Evolutionary conservation across 345 rosid genomes (phyloP).

Genomic region (Gossypium longicalyx): DNA sequence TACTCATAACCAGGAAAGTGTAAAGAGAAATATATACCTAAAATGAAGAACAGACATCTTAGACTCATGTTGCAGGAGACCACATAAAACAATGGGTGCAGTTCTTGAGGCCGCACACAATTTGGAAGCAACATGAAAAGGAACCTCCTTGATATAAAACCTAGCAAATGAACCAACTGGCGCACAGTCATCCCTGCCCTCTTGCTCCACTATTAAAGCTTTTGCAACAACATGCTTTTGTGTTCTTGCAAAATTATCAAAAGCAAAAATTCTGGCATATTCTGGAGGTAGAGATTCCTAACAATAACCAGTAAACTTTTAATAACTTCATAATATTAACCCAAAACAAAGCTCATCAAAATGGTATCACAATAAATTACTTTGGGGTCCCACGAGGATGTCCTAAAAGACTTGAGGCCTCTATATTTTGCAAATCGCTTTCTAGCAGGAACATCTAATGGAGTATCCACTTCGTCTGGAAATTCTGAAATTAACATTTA

Average conservation of each 20-base stretch:
- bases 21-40: conserved; percentile 41
- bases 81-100: conserved; percentile 58
- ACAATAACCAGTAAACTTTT: conserved; percentile 21
- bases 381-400: conserved; percentile 93
- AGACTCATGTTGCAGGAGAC: conserved; percentile 93
- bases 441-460: conserved; percentile 79
- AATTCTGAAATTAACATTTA: conserved; percentile 46
- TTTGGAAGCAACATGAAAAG: conserved; percentile 52
- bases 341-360: background rate
- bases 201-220: conserved; percentile 53
- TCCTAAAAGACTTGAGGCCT: conserved; percentile 92
- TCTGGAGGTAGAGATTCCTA: conserved; percentile 96
- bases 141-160: conserved; percentile 71
- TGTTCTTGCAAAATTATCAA: conserved; percentile 78
- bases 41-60: conserved; percentile 98
- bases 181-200: conserved; percentile 48
- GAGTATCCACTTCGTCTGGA: conserved; percentile 95
- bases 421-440: conserved; percentile 87
- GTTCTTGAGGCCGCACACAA: conserved; percentile 38
- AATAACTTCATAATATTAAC: background rate
- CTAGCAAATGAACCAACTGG: conserved; percentile 59
- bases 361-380: conserved; percentile 31
- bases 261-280: conserved; percentile 85
- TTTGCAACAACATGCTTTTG: conserved; percentile 75
- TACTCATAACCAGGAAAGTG: conserved; percentile 16